Percentiles rank a stretch among this genome's conserved stretches.
These are phyloP conservation scores for Stellera chamaejasme DNA, from an alignment of 345 rosid genomes.

Conservation along the genomic window DNA sequence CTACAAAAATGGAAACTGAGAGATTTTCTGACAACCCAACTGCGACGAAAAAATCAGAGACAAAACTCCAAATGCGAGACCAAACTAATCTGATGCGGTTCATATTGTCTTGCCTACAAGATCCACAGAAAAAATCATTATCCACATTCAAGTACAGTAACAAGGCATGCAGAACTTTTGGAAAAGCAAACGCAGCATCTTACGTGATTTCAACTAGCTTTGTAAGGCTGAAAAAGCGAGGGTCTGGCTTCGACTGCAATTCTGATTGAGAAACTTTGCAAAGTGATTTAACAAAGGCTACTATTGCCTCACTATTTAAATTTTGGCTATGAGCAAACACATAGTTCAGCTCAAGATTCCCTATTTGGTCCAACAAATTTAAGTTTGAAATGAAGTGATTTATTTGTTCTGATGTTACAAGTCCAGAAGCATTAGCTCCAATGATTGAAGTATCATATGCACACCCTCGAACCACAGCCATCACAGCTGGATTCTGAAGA, in stretches of 20 bases:
- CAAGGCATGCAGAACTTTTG: background rate
- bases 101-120: slow-evolving; percentile 87
- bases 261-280: slow-evolving; percentile 85
- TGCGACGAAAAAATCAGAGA: slow-evolving; percentile 78
- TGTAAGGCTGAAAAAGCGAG: slow-evolving; percentile 92
- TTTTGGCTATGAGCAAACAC: slow-evolving; percentile 88
- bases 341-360: slow-evolving; percentile 74
- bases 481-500: slow-evolving; percentile 69
- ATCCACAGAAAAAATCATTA: too few relatives aligned
- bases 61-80: slow-evolving; percentile 90
- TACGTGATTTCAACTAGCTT: slow-evolving; percentile 91
- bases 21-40: slow-evolving; percentile 92
- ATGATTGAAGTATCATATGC: slow-evolving; percentile 67
- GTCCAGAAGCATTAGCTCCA: slow-evolving; percentile 55
- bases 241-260: slow-evolving; percentile 89
- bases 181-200: slow-evolving; percentile 16
- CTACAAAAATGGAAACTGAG: slow-evolving; percentile 84
- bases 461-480: slow-evolving; percentile 86
- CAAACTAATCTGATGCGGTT: slow-evolving; percentile 88
- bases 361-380: slow-evolving; percentile 86
- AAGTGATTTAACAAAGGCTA: slow-evolving; percentile 80
- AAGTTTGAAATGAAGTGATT: slow-evolving; percentile 63
- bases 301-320: slow-evolving; percentile 82
- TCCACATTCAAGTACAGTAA: too few relatives aligned
- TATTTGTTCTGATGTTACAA: slow-evolving; percentile 59